Evolutionary conservation across 352 stramenopile genomes (phyloP).

Genomic region (Phytophthora rubi): DNA sequence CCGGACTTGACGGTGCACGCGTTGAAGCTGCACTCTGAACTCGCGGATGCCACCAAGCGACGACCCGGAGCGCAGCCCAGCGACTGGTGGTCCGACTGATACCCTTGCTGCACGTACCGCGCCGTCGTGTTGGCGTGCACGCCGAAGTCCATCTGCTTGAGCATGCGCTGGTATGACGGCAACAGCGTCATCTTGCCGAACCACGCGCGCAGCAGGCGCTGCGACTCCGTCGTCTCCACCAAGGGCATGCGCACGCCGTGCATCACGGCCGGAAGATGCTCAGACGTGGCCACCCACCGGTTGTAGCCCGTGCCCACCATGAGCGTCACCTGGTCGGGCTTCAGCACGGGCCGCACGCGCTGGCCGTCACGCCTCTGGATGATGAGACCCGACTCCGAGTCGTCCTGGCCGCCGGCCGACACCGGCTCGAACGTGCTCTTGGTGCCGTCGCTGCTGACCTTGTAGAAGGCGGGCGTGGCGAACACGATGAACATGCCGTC

Average conservation of each 20-base stretch:
- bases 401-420: slow-evolving; percentile 29
- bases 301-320: slow-evolving; percentile 70
- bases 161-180: slow-evolving; percentile 61
- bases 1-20: slow-evolving; percentile 40
- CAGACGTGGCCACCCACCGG: slow-evolving; percentile 54
- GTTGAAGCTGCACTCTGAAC: slow-evolving; percentile 38
- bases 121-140: slow-evolving; percentile 46
- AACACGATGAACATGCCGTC: slow-evolving; percentile 68
- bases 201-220: slow-evolving; percentile 55
- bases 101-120: slow-evolving; percentile 41
- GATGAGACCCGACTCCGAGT: slow-evolving; percentile 56
- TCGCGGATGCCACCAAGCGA: slow-evolving; percentile 43
- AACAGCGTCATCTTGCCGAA: slow-evolving; percentile 74
- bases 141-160: slow-evolving; percentile 53
- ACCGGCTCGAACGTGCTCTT: slow-evolving; percentile 34
- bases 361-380: slow-evolving; percentile 53
- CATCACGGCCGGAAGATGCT: slow-evolving; percentile 56
- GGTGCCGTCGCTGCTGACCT: slow-evolving; percentile 43
- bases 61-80: slow-evolving; percentile 50
- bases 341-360: slow-evolving; percentile 55
- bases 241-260: slow-evolving; percentile 71
- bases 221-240: slow-evolving; percentile 28
- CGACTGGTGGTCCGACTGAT: slow-evolving; percentile 36
- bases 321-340: slow-evolving; percentile 57
- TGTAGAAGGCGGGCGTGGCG: slow-evolving; percentile 58